These are phyloP conservation scores for Fomitopsis betulina DNA, from an alignment of 1,284 basidiomycete species.

Conservation along the genomic window DNA sequence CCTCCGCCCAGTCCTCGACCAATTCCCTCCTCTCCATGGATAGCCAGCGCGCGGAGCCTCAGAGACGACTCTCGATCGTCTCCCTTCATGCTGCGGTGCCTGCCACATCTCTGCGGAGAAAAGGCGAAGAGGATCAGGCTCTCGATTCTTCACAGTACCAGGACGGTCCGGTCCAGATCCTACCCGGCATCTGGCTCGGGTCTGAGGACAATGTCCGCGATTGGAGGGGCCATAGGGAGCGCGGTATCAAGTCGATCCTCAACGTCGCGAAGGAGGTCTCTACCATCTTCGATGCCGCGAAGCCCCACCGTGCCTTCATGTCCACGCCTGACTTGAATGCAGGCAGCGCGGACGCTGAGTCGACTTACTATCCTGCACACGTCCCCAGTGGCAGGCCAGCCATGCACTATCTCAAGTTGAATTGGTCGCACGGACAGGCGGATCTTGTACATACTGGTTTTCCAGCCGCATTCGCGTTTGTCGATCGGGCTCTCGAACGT, in stretches of 20 bases:
- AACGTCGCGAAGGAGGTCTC: conserved; percentile 95
- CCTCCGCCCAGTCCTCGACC: conserved; percentile 55
- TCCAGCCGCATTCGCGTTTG: conserved; percentile 74
- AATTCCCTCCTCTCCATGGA: conserved; percentile 36
- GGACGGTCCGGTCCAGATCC: conserved; percentile 83
- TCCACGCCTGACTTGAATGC: conserved; percentile 63
- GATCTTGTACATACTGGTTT: conserved; percentile 81
- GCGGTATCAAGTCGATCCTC: conserved; percentile 78
- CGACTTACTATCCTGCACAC: conserved; percentile 63
- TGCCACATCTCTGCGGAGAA: conserved; percentile 50
- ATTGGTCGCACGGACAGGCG: conserved; percentile 92
- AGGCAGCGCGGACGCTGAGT: conserved; percentile 26
- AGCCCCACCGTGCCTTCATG: conserved; percentile 51
- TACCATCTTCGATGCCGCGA: conserved; percentile 62
- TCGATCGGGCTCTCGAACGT: conserved; percentile 70
- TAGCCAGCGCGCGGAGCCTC: conserved; percentile 28
- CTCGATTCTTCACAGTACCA: conserved; percentile 68
- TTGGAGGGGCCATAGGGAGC: conserved; percentile 63
- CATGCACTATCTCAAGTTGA: conserved; percentile 89
- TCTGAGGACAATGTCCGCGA: conserved; percentile 91
- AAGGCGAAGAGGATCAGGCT: conserved; percentile 55
- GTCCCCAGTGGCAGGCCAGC: conserved; percentile 61
- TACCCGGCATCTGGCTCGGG: conserved; percentile 90
- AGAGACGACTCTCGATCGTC: conserved; percentile 55
- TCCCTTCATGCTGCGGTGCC: conserved; percentile 53